Percentiles rank a stretch among this genome's conserved stretches.
Evolutionary conservation across 345 rosid genomes (phyloP).

Genomic region (Brassica juncea): DNA sequence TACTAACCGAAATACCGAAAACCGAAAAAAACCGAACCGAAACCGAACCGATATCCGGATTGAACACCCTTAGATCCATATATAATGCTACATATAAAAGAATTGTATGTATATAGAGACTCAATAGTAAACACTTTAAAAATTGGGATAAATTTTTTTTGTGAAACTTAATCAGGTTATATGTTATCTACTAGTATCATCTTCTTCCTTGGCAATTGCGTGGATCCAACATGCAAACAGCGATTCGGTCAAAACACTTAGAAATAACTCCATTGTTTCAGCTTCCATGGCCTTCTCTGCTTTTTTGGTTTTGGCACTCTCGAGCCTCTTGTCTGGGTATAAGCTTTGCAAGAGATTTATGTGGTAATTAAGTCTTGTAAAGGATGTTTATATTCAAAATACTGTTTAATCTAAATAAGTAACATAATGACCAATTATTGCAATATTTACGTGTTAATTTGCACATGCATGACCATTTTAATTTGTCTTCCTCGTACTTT

Average conservation of each 20-base stretch:
- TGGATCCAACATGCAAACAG: slow-evolving; percentile 41
- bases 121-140: background rate
- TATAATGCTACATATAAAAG: background rate
- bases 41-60: too few species aligned
- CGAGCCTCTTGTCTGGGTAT: slow-evolving; percentile 64
- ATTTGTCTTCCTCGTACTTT: background rate
- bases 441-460: background rate
- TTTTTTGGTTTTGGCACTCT: slow-evolving; percentile 49
- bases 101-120: background rate
- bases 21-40: too few species aligned
- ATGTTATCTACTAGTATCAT: slow-evolving; percentile 68
- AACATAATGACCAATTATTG: background rate
- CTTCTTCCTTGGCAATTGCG: slow-evolving; percentile 56
- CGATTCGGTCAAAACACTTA: slow-evolving; percentile 35
- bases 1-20: too few species aligned
- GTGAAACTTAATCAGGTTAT: slow-evolving; percentile 44
- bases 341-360: slow-evolving; percentile 82
- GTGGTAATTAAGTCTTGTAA: slow-evolving; percentile 47
- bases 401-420: background rate
- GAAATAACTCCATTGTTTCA: slow-evolving; percentile 49
- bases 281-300: slow-evolving; percentile 50
- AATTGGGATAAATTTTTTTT: background rate
- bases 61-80: too few species aligned
- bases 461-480: background rate
- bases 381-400: background rate